Evolutionary conservation across 306 rosid species (phyloP).

Genomic region (Spatholobus suberectus): DNA sequence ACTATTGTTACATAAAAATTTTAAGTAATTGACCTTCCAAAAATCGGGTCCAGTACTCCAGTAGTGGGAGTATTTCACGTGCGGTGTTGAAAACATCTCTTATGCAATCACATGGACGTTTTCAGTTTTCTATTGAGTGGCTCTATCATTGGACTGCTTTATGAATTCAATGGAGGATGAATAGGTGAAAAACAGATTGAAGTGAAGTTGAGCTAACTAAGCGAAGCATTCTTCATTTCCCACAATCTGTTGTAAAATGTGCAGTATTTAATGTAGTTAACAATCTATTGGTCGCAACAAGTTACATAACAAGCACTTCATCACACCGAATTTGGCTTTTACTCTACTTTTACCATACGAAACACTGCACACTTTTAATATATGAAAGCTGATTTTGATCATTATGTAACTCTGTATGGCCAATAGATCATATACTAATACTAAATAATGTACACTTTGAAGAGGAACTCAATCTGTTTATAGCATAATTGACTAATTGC

Average conservation of each 20-base stretch:
- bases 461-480: not conserved
- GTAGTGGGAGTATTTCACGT: slow-evolving; percentile 41
- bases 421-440: not conserved
- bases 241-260: not conserved
- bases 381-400: not conserved
- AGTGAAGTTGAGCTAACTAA: slow-evolving; percentile 13
- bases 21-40: not conserved
- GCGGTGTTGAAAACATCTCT: slow-evolving; percentile 43
- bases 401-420: not conserved
- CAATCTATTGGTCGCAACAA: not conserved
- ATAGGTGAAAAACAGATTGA: not conserved
- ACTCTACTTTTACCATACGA: not conserved
- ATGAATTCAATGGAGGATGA: slow-evolving; percentile 8
- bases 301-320: not conserved
- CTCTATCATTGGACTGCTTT: slow-evolving; percentile 40
- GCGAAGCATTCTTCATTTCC: slow-evolving; percentile 1
- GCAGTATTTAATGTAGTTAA: not conserved
- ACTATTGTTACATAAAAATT: not conserved
- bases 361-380: not conserved
- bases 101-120: slow-evolving; percentile 44
- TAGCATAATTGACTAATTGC: not conserved
- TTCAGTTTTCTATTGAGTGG: slow-evolving; percentile 31
- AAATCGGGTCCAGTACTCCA: slow-evolving; percentile 23
- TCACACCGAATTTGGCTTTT: not conserved
- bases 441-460: not conserved